Base-by-base conservation (phyloP, 2,329 filamentous ascomycete genomes). In the Sordariomycetes sp. region DNA sequence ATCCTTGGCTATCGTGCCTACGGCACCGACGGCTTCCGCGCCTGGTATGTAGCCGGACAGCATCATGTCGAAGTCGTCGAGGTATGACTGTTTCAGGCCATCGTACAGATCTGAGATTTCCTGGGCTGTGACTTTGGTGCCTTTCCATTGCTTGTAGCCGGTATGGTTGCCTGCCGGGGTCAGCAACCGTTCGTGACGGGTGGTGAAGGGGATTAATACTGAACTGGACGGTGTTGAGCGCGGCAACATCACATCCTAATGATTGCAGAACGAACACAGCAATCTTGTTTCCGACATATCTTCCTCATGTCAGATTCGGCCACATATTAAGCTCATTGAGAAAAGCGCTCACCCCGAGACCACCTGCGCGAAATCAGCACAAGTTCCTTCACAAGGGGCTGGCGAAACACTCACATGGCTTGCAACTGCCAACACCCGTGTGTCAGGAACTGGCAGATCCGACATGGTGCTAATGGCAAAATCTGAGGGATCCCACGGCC, bases 241-340 rank as follows among this genome's bases (percentile, higher is more conserved):
- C 86, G 8, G 87, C 83, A 6, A 95, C 90, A 50, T 98, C 90
- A 53, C 87, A 95, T 31, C 92, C 92, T 33, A 98, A 64, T 1
- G 84, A 82, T 58, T 98, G 90, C 71, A 98, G 82, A 45, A 88
- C 86, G 53, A 94, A 93, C 2, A 87, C 87, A 27, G 88, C 88
- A 69, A 98, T 94, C 50, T 90, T 94, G 58, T 98, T 98, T 33
- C 92, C 92, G 46, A 98, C 92, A 71, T 95, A 90, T 55, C 92
- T 94, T 56, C 42, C 14, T 26, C n/a, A n/a, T 20, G 23, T 11
- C 20, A 31, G 30, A 15, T 8, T 21, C 19, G 16, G 24, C 24
- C 12, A 21, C 24, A 21, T 12, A 12, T 21, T 11, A 15, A 16
- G 36, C 34, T 32, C 39, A 38, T 34, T 39, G 34, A 21, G 21